Conservation (phyloP, 2,329 filamentous ascomycete species). For the Pochonia chlamydosporia region DNA sequence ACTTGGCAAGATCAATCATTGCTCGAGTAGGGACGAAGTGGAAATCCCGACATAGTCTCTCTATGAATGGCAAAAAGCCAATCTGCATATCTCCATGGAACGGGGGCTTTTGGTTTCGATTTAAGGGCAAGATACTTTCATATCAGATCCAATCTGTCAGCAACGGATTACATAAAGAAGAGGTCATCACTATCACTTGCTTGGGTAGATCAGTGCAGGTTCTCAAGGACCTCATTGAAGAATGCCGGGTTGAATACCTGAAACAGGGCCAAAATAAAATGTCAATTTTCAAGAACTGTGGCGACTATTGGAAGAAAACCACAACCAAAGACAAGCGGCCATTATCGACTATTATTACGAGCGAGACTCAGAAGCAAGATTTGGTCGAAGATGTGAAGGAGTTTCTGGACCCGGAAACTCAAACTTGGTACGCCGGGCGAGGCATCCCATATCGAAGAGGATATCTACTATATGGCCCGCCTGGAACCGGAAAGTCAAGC, state of each 20-base stretch:
- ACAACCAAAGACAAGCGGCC: not conserved
- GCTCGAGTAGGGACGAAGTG: not conserved
- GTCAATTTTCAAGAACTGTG: not conserved
- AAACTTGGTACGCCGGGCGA: constrained; percentile 2
- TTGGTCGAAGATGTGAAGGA: not conserved
- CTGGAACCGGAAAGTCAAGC: constrained; percentile 55
- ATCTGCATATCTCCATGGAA: not conserved
- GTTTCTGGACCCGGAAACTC: constrained; percentile 1
- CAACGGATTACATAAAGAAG: not conserved
- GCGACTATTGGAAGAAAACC: not conserved
- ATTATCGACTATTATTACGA: not conserved
- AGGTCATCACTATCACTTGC: not conserved
- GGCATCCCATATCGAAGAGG: constrained; percentile 36
- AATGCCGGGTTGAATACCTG: not conserved
- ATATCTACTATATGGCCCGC: constrained; percentile 60
- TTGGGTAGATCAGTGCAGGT: not conserved
- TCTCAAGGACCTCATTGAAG: not conserved
- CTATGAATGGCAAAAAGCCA: not conserved
- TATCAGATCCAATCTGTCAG: not conserved
- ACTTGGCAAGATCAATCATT: not conserved
- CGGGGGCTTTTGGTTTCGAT: not conserved
- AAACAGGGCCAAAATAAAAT: not conserved
- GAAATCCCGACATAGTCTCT: not conserved
- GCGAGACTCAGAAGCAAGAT: not conserved
- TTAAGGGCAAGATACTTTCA: not conserved